Evolutionary conservation across 257 asterid genomes (phyloP), one percentile per base, ranked within the genome.

Genomic region (Ajuga chamaepitys): DNA sequence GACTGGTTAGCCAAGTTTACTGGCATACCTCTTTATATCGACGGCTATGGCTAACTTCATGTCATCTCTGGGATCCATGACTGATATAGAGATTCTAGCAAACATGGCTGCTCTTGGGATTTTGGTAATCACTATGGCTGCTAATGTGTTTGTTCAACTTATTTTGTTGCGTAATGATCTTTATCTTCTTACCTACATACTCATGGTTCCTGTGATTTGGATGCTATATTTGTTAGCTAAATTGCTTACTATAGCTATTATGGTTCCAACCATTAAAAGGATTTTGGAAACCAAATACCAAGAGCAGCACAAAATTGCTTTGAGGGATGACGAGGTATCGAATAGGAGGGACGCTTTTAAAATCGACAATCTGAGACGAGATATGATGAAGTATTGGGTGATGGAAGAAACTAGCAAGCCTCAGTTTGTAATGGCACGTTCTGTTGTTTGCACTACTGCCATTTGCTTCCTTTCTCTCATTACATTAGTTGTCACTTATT

Each of bases 1-100:
- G 54, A 60, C 13, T 8, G 38, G 4, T 40, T 60, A 0, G 53
- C 66, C 3, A 22, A 14, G 24, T 1, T 60, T 0, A 60, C 38
- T 9, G 24, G 53, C 38, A n/a, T 60, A n/a, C 0, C 7, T 24
- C 5, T 41, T 60, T 11, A 46, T 75, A 65, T 46, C 66, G 0
- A 59, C 42, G 2, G 66, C 66, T 7, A 52, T 70, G 40, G 57
- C 45, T 1, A 64, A 70, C 18, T 70, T 42, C n/a, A 22, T 57
- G 47, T 4, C 48, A 0, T 63, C 75, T 35, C 38, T 74, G 50
- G 78, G 72, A 3, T 70, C 69, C 55, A 75, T 70, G 76, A 25
- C 24, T 5, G 35, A 59, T 20, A 53, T 34, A 14, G 70, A 58
- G 11, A 30, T 72, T 17, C 40, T 62, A 9, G 9, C 25, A 3